Conservation (phyloP, 139 green algal genomes). For the Chlorella sp. region DNA sequence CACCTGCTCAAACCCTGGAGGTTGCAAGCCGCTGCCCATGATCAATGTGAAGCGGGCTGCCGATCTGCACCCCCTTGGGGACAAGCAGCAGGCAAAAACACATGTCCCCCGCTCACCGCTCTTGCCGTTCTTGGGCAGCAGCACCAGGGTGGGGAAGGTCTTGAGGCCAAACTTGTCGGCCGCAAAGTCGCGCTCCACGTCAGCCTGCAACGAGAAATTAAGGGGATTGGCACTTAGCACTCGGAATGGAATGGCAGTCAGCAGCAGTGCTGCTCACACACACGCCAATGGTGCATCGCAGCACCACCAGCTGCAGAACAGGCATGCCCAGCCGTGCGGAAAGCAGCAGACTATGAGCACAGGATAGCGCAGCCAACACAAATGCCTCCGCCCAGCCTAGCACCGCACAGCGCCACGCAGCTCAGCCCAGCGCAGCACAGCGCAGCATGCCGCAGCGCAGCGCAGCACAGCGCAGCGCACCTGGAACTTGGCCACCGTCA, state of each 20-base stretch:
- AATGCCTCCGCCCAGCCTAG: neutral
- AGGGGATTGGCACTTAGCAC: too few species aligned
- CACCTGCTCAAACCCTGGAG: too few species aligned
- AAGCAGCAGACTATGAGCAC: too few species aligned
- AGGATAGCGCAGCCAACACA: neutral
- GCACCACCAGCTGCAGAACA: too few species aligned
- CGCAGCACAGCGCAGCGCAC: neutral
- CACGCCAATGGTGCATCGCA: too few species aligned
- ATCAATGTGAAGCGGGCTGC: too few species aligned
- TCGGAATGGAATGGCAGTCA: too few species aligned
- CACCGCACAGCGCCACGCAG: neutral
- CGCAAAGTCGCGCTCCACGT: conserved; percentile 86
- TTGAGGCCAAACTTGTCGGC: conserved; percentile 78
- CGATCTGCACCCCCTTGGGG: too few species aligned
- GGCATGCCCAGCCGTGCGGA: too few species aligned
- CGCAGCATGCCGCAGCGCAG: neutral
- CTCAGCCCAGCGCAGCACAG: neutral
- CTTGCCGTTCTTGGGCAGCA: conserved; percentile 72
- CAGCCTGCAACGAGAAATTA: conserved; percentile 55
- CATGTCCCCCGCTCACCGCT: conserved; percentile 24
- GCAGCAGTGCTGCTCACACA: too few species aligned
- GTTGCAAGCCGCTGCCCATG: too few species aligned
- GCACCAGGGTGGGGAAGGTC: conserved; percentile 94
- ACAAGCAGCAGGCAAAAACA: too few species aligned
- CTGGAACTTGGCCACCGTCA: conserved; percentile 86